These are phyloP conservation scores for Phytophthora sojae DNA, from an alignment of 352 stramenopile genomes.

Conservation along the genomic window DNA sequence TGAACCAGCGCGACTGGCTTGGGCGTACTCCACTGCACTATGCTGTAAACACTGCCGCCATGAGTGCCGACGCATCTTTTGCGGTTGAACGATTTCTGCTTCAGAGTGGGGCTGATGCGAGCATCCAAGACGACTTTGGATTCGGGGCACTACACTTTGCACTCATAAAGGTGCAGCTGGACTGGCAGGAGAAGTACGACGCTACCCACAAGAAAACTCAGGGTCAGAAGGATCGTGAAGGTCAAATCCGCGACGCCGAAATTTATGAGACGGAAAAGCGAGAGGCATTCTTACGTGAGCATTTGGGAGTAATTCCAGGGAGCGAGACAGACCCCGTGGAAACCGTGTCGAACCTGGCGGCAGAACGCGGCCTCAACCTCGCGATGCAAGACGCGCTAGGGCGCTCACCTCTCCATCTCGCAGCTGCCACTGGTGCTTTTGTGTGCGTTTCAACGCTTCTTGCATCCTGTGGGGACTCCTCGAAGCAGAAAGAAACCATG, in stretches of 20 bases:
- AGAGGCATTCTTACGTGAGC: constrained; percentile 47
- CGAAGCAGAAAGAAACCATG: constrained; percentile 41
- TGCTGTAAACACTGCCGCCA: constrained; percentile 70
- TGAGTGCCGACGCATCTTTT: constrained; percentile 80
- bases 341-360: constrained; percentile 74
- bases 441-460: constrained; percentile 78
- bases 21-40: constrained; percentile 75
- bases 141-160: constrained; percentile 74
- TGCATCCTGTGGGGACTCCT: constrained; percentile 27
- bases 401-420: constrained; percentile 68
- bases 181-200: constrained; percentile 73
- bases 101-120: constrained; percentile 58
- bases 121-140: constrained; percentile 64
- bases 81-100: constrained; percentile 80
- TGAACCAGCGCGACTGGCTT: constrained; percentile 62
- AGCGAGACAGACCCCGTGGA: constrained; percentile 74
- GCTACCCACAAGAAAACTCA: constrained; percentile 35
- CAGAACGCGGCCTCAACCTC: constrained; percentile 55
- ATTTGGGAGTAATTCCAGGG: constrained; percentile 49
- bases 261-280: constrained; percentile 57
- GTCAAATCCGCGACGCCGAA: constrained; percentile 23
- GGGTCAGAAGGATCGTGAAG: constrained; percentile 42
- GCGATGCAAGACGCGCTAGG: constrained; percentile 53
- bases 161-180: constrained; percentile 70
- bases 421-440: constrained; percentile 77